Base-by-base conservation (phyloP, 2,329 filamentous ascomycete species). In the Colletotrichum gigasporum region DNA sequence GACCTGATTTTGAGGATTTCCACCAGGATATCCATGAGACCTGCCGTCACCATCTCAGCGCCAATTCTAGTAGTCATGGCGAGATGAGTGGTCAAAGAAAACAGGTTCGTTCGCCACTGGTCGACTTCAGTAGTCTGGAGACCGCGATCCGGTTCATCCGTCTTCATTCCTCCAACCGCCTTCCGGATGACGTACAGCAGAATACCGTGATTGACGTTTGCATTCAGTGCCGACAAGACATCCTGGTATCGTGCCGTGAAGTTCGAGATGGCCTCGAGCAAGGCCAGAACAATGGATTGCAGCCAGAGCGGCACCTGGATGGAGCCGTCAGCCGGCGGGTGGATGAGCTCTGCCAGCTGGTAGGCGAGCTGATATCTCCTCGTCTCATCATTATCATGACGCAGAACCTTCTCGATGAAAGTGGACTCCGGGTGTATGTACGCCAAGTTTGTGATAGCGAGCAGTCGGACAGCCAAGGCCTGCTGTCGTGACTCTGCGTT, bases 131-230 rank as follows among this genome's bases (percentile, higher is more conserved):
- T 87, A 60, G 87, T 84, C 68, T 89, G 85, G 20, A 86, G 83
- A 37, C 88, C 83, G 63, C 82, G 79, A 58, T 90, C 87, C 5
- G 69, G 61, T 50, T 82, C 80, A 63, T 88, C 84, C 16, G 81
- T 81, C 61, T 85, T 88, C 80, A 99, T 90, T 67, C 94, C 92
- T 16, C 91, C 90, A 61, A 98, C 92, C 9, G 94, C 92, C 77
- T 97, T 97, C 59, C 95, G 88, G 51, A 97, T 91, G 69, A 97
- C 87, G 72, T 97, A 98, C 69, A 98, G 91, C 44, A 99, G 84
- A 28, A 98, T 91, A 12, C 96, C 96, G 71, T 99, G 96, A 71
- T 97, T 98, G 35, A 98, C 95, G 70, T 95, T 97, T 56, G 96
- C 93, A 72, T 94, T 97, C 41, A 99, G 82, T n/a, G 96, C 94